Conservation (phyloP, 2,329 filamentous ascomycete species). For the Fusarium sp. region DNA sequence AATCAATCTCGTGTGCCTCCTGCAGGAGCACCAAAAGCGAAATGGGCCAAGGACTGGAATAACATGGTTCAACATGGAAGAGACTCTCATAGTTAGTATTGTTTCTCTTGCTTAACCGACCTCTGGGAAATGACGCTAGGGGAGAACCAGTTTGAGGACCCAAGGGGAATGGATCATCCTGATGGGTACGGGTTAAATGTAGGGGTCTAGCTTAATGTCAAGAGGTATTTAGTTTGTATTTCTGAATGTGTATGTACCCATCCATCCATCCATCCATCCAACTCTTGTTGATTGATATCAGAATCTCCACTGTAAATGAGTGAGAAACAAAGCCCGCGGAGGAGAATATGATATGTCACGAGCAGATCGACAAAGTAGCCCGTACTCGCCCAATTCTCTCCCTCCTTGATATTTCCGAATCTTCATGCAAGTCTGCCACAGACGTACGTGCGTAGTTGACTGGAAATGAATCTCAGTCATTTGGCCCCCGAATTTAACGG, state of each 20-base stretch:
- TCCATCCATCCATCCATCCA: not conserved
- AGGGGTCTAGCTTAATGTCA: slow-evolving; percentile 4
- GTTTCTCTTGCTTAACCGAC: slow-evolving; percentile 26
- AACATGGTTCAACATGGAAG: slow-evolving; percentile 6
- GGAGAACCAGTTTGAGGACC: not conserved
- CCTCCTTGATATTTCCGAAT: slow-evolving; percentile 1
- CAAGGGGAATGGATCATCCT: slow-evolving; percentile 22
- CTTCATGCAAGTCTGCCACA: slow-evolving; percentile 9
- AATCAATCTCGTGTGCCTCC: slow-evolving; percentile 20
- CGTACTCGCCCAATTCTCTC: not conserved
- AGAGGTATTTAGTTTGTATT: not conserved
- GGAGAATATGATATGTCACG: slow-evolving; percentile 10
- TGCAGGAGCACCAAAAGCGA: slow-evolving; percentile 24
- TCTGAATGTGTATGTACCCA: not conserved
- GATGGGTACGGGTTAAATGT: slow-evolving; percentile 15
- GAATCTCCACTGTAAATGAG: not conserved
- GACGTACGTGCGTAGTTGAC: not conserved
- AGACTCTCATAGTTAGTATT: not conserved
- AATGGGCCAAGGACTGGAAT: slow-evolving; percentile 18
- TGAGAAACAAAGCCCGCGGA: not conserved
- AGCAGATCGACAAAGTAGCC: not conserved
- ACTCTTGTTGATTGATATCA: not conserved
- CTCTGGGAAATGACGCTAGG: slow-evolving; percentile 20
- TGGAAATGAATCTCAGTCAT: not conserved
- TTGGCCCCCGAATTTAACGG: slow-evolving; percentile 26